Evolutionary conservation across 768 basidiomycete genomes (phyloP), one percentile per base, ranked within the genome.

Genomic region (Termitomyces titanicus): DNA sequence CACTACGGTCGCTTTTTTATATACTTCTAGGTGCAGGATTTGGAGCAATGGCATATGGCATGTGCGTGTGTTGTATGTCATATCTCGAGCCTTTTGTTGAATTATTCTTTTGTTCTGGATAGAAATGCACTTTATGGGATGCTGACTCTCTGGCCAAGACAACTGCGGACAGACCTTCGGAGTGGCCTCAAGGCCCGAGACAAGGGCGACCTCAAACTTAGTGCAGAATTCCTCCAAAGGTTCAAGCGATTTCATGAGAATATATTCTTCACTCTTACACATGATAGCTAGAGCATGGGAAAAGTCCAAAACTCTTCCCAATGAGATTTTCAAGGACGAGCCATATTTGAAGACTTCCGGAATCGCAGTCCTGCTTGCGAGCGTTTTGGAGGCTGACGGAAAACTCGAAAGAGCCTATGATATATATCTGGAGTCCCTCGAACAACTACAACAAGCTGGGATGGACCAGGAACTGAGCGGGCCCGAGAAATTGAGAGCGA

Each of bases 321-420:
- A 72, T 20, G 68, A 72, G 6, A 54, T 59, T 17, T 73, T 79
- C 55, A 68, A 67, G 11, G 54, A 74, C 2, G 72, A 80, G 18
- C 83, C 86, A 0, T 77, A 84, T 53, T 76, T 89, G 53, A 90
- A 89, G 66, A 71, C 81, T 0, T 82, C 86, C 0, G 88, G 88
- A 3, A 80, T 90, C 12, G 87, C 81, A 2, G 77, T 85, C 25
- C 71, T 78, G 3, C 73, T 89, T 44, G 84, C 80, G 2, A 82
- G 81, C 47, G 76, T 85, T 3, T 68, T 82, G 15, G 84, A 86
- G 62, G 64, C 65, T 17, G 66, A 70, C 0, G 66, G 75, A 15
- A 70, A 72, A 42, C 66, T 47, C 5, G 65, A 73, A 20, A 51
- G 63, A 27, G 79, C 79, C 0, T 79, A 75, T 58, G 60, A 68